A percentile compares a stretch with the other conserved stretches of the same genome.
Conservation (phyloP, 1,284 basidiomycete species). For the Singerocomus inundabilis region DNA sequence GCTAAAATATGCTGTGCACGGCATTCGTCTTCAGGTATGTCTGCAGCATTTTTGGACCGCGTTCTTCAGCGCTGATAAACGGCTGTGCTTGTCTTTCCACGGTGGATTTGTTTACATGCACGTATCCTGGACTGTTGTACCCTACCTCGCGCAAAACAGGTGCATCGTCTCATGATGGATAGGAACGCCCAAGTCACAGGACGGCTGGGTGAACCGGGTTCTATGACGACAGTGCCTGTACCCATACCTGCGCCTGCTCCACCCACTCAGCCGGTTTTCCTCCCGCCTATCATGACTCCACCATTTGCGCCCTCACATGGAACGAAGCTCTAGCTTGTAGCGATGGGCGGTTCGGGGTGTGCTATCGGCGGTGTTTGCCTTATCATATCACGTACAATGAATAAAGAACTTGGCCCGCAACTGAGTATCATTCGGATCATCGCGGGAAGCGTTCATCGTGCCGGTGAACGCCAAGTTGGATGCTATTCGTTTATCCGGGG, state of each 20-base stretch:
- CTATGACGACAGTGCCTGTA: slow-evolving; percentile 16
- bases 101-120: slow-evolving; percentile 11
- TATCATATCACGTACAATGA: slow-evolving; percentile 23
- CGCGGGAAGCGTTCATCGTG: slow-evolving; percentile 11
- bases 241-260: slow-evolving; percentile 24
- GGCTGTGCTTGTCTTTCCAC: slow-evolving; percentile 6
- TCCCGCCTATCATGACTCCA: slow-evolving; percentile 34
- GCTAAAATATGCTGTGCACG: slow-evolving; percentile 71
- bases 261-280: slow-evolving; percentile 24
- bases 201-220: slow-evolving; percentile 27
- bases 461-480: slow-evolving; percentile 2
- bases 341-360: neutral
- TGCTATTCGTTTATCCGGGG: neutral
- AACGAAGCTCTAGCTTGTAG: slow-evolving; percentile 27
- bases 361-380: neutral
- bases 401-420: neutral
- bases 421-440: neutral
- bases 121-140: slow-evolving; percentile 13
- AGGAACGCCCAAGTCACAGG: slow-evolving; percentile 56
- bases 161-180: slow-evolving; percentile 68
- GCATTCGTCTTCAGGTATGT: slow-evolving; percentile 76
- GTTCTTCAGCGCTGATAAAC: slow-evolving; percentile 1
- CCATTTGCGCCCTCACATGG: slow-evolving; percentile 32
- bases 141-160: slow-evolving; percentile 27
- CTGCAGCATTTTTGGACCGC: slow-evolving; percentile 1